Evolutionary conservation across 1,139 yeast genomes (phyloP), one percentile per base, ranked within the genome.

Genomic region (Hyphopichia wangnamkhiaoensis): DNA sequence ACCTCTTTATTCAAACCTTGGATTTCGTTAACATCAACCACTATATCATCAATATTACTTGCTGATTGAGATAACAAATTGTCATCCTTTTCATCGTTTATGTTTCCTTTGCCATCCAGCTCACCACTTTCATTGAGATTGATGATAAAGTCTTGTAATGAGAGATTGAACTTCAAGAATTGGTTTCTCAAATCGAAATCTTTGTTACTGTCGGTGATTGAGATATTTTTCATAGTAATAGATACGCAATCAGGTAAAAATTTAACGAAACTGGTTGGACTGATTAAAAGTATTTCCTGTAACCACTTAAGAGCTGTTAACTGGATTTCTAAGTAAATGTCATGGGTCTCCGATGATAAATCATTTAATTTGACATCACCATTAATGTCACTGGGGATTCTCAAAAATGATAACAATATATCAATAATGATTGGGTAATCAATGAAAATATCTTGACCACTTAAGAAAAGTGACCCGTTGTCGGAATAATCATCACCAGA

Each of bases 371-470:
- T 60, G 17, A 42, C 39, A 5, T 55, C 58, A 1, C 29, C 35
- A 13, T 13, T 18, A 3, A 30, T n/a, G n/a, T 40, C 43, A 16
- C 44, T 44, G 23, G 46, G 52, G 0, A 84, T 78, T 45, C 87
- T 86, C 37, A 94, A 68, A 48, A 89, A 89, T 2, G 90, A 80
- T 24, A 93, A 78, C 33, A 93, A 63, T 33, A 91, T 90, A 41
- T 82, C 88, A 36, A 90, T 83, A 35, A 93, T 83, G 50, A 80
- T 85, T 4, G 90, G 80, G 53, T 82, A 89, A 60, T 91, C 94
- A 36, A 93, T 75, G 45, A 79, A 80, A 16, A 90, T 83, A 55
- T 93, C 95, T 56, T 90, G 96, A 0, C 97, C 97, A 3, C 88
- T 88, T 14, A 84, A 71, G 8, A 81, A 63, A 5, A 81, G 87